Evolutionary conservation across 352 stramenopile genomes (phyloP).

Genomic region (Phytophthora hibernalis): DNA sequence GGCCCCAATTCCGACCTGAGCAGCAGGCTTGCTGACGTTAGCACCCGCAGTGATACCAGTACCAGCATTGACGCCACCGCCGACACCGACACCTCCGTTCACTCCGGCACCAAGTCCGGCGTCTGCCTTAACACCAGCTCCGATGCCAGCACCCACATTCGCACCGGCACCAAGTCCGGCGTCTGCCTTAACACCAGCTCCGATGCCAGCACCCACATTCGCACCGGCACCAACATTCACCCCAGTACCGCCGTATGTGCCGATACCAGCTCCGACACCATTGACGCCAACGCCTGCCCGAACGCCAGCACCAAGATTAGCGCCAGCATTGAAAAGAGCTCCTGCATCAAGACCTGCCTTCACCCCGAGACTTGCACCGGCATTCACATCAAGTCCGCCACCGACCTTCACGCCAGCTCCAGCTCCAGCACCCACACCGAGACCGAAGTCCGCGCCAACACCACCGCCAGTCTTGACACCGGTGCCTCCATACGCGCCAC

Average conservation of each 20-base stretch:
- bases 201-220: not conserved
- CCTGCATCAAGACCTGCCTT: not conserved
- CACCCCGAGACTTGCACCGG: not conserved
- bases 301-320: not conserved
- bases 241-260: not conserved
- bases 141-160: not conserved
- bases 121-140: too few species aligned
- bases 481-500: not conserved
- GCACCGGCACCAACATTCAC: not conserved
- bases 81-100: not conserved
- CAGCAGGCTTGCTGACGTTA: not conserved
- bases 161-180: not conserved
- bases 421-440: not conserved
- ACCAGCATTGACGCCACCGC: not conserved
- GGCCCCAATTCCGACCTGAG: not conserved
- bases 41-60: not conserved
- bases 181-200: not conserved
- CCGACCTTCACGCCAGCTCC: not conserved
- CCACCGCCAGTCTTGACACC: not conserved
- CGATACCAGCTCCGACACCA: not conserved
- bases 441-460: not conserved
- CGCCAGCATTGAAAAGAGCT: not conserved
- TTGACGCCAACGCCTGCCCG: not conserved
- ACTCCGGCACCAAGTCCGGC: too few species aligned
- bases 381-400: not conserved